Evolutionary conservation across 495 filamentous ascomycete species (phyloP).

Genomic region (Daldinia grandis): DNA sequence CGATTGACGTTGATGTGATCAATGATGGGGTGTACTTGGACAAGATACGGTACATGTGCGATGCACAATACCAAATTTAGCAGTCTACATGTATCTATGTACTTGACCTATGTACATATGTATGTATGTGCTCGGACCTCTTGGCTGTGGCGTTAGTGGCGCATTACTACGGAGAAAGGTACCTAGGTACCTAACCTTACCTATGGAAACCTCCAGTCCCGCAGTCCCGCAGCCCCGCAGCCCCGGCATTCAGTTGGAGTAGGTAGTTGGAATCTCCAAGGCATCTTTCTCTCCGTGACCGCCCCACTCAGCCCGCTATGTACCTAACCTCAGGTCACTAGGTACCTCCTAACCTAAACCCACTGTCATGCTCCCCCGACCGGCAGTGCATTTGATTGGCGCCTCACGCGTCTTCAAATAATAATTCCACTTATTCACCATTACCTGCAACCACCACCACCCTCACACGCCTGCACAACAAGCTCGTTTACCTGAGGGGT

Average conservation of each 20-base stretch:
- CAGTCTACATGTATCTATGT: too few relatives aligned
- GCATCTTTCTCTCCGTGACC: too few relatives aligned
- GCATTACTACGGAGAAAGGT: slow-evolving; percentile 13
- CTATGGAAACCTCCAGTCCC: too few relatives aligned
- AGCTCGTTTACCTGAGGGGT: not conserved
- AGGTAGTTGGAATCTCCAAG: too few relatives aligned
- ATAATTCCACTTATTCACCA: slow-evolving; percentile 15
- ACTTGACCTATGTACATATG: too few relatives aligned
- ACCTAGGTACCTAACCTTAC: too few relatives aligned
- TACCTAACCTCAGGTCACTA: slow-evolving; percentile 22
- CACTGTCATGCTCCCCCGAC: not conserved
- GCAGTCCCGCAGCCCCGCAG: too few relatives aligned
- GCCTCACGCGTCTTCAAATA: slow-evolving; percentile 39
- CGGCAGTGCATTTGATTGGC: slow-evolving; percentile 39
- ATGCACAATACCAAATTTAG: slow-evolving; percentile 14
- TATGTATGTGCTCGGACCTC: slow-evolving; percentile 33
- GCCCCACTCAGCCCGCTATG: too few relatives aligned
- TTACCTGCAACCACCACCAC: not conserved
- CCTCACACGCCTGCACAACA: slow-evolving; percentile 5
- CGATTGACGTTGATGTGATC: slow-evolving; percentile 12
- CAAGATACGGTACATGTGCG: not conserved
- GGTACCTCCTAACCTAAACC: not conserved
- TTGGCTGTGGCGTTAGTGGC: slow-evolving; percentile 37
- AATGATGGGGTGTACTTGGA: not conserved
- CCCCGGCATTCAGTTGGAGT: too few relatives aligned